A percentile compares a stretch with the other conserved stretches of the same genome.
Evolutionary conservation across 2,329 filamentous ascomycete genomes (phyloP).

Genomic region (Cladosporium sp.): DNA sequence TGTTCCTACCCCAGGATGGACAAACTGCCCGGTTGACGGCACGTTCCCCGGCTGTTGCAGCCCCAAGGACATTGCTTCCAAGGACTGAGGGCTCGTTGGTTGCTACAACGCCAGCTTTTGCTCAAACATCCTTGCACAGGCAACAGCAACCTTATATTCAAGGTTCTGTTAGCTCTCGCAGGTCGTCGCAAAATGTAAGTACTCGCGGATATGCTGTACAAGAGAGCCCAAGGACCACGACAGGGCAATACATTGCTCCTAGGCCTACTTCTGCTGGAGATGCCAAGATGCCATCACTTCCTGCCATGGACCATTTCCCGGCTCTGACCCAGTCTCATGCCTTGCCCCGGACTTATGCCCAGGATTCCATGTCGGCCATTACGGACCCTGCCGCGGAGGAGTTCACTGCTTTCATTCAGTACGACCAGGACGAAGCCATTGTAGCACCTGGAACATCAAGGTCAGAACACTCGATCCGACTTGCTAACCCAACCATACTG

Average conservation of each 20-base stretch:
- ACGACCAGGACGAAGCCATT: constrained; percentile 24
- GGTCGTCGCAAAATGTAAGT: constrained; percentile 14
- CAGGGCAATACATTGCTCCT: background rate
- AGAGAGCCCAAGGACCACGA: constrained; percentile 6
- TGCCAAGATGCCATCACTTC: background rate
- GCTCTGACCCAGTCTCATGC: background rate
- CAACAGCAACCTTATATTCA: constrained; percentile 6
- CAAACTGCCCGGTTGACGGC: background rate
- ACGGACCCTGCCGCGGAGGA: constrained; percentile 19
- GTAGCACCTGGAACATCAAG: constrained; percentile 15
- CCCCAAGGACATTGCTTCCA: constrained; percentile 21
- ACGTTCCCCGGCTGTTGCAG: background rate
- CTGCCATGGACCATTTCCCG: constrained; percentile 4
- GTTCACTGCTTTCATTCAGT: constrained; percentile 26
- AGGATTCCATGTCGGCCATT: constrained; percentile 8
- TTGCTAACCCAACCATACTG: constrained; percentile 14
- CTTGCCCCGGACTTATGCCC: constrained; percentile 5
- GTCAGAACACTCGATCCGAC: constrained; percentile 18
- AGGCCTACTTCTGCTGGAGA: background rate
- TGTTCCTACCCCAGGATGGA: background rate
- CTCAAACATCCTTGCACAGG: constrained; percentile 8
- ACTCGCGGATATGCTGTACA: constrained; percentile 1
- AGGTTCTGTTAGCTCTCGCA: constrained; percentile 11
- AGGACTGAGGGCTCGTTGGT: constrained; percentile 18
- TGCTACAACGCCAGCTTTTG: constrained; percentile 7